These are phyloP conservation scores for Polychaeton citri DNA, from an alignment of 2,329 filamentous ascomycete species.

Conservation along the genomic window DNA sequence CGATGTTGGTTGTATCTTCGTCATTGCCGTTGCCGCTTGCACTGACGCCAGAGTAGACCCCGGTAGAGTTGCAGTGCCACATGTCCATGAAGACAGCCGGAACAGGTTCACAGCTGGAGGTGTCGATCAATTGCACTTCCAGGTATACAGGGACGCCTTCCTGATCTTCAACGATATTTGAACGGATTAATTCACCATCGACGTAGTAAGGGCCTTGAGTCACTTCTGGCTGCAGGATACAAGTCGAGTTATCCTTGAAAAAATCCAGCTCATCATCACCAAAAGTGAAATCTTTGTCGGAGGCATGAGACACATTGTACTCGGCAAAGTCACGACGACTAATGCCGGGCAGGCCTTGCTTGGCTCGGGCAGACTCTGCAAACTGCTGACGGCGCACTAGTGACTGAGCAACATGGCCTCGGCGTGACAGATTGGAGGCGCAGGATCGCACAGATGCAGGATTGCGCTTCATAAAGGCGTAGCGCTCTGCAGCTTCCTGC, in stretches of 20 bases:
- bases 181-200: conserved; percentile 25
- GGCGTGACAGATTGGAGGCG: too few species aligned
- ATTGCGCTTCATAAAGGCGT: too few species aligned
- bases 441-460: too few species aligned
- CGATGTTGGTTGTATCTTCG: conserved; percentile 15
- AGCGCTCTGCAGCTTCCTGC: too few species aligned
- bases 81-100: conserved; percentile 31
- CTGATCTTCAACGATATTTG: conserved; percentile 29
- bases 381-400: too few species aligned
- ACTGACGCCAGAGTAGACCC: conserved; percentile 32
- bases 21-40: conserved; percentile 24
- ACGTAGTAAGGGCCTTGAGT: conserved; percentile 22
- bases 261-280: too few species aligned
- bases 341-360: too few species aligned
- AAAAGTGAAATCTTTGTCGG: conserved; percentile 6
- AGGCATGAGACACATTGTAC: conserved; percentile 14
- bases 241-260: conserved; percentile 14
- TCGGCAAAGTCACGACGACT: conserved; percentile 12
- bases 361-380: too few species aligned
- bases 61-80: conserved; percentile 35
- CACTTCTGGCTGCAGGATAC: conserved; percentile 17
- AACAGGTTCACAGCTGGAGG: conserved; percentile 29
- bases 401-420: too few species aligned
- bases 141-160: conserved; percentile 28
- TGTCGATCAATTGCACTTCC: conserved; percentile 33